phyloP scores from a whole-genome alignment of 202 grass and related monocot species.

The Setaria italica region DNA sequence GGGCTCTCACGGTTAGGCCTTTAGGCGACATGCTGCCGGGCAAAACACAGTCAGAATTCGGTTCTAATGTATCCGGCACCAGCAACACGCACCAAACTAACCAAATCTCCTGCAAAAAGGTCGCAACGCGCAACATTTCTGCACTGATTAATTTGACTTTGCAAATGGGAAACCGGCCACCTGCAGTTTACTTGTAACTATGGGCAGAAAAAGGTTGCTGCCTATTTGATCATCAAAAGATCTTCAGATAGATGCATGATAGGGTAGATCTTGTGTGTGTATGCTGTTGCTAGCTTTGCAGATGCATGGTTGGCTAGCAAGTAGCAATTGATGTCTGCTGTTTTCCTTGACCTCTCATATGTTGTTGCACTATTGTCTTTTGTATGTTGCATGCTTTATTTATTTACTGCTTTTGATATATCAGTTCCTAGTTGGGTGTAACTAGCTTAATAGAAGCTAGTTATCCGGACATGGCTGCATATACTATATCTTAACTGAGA shows the following conservation, averaged over 20 bases:
- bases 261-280: constrained; percentile 13
- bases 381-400: constrained; percentile 6
- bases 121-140: not conserved
- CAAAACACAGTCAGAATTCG: constrained; percentile 52
- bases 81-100: constrained; percentile 40
- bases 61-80: constrained; percentile 44
- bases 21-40: constrained; percentile 57
- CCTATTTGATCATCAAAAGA: constrained; percentile 30
- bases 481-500: constrained; percentile 48
- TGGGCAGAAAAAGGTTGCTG: constrained; percentile 37
- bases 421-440: constrained; percentile 39
- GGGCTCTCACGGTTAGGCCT: constrained; percentile 37
- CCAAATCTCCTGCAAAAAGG: constrained; percentile 31
- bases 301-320: constrained; percentile 23
- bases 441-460: constrained; percentile 37
- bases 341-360: constrained; percentile 25
- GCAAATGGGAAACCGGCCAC: constrained; percentile 39
- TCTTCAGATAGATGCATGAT: constrained; percentile 31
- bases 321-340: constrained; percentile 25
- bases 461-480: constrained; percentile 35
- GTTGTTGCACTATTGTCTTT: constrained; percentile 23
- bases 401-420: constrained; percentile 37
- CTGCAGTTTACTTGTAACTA: constrained; percentile 31
- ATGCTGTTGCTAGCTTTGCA: constrained; percentile 41
- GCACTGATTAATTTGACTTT: constrained; percentile 35